phyloP scores from a whole-genome alignment of 495 filamentous ascomycete species.

The Lophiotrema nucula region DNA sequence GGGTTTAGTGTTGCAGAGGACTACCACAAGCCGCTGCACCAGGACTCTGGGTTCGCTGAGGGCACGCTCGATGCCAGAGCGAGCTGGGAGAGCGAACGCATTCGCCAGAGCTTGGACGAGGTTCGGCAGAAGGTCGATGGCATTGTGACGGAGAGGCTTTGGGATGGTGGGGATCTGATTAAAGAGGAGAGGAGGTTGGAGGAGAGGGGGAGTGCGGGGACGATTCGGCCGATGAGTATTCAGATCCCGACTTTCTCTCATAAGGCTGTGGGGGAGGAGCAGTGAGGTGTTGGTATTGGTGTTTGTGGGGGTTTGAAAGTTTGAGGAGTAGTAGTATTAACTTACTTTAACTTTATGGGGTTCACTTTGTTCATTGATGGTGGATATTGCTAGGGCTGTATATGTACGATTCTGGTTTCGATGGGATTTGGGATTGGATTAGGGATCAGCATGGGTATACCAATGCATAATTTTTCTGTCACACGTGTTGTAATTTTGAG shows the following conservation, averaged over 20 bases:
- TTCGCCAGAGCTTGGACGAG: slow-evolving; percentile 24
- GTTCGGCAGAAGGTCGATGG: slow-evolving; percentile 26
- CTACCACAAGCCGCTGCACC: slow-evolving; percentile 30
- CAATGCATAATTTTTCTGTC: no score
- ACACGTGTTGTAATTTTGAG: no score
- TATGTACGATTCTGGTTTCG: no score
- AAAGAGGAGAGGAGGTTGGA: slow-evolving; percentile 16
- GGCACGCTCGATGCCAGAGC: not conserved
- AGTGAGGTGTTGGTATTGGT: no score
- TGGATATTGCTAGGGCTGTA: no score
- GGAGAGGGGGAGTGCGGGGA: slow-evolving; percentile 20
- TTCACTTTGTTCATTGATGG: no score
- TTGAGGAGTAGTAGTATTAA: no score
- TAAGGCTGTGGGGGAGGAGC: slow-evolving; percentile 1
- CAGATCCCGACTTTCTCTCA: slow-evolving; percentile 30
- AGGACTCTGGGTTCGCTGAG: slow-evolving; percentile 42
- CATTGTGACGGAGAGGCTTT: slow-evolving; percentile 1
- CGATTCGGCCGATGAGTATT: slow-evolving; percentile 26
- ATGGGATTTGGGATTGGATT: no score
- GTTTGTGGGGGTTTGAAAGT: no score
- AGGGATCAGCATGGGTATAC: no score
- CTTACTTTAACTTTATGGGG: no score
- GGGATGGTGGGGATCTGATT: not conserved
- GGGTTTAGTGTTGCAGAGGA: slow-evolving; percentile 4
- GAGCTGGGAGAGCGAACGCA: slow-evolving; percentile 18